Evolutionary conservation across 2,329 filamentous ascomycete species (phyloP), one percentile per base, ranked within the genome.

Genomic region (Penicillium brasilianum): DNA sequence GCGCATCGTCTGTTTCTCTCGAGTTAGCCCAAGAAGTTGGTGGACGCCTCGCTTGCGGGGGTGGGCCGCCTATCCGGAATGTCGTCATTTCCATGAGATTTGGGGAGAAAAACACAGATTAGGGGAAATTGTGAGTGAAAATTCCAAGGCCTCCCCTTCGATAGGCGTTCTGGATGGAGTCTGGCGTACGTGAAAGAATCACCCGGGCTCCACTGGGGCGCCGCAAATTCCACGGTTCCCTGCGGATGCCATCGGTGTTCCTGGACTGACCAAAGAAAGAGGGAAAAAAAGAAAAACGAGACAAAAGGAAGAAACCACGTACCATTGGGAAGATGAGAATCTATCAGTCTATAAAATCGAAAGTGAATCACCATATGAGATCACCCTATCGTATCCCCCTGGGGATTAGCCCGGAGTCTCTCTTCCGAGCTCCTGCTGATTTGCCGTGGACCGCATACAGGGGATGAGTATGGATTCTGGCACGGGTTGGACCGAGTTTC

Each of bases 241-340:
- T n/a, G 20, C 56, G 56, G 56, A 58, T 48, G 39, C 49, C 37
- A 51, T 48, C 49, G 56, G 56, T 37, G 56, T 53, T 58, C 49
- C 56, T 37, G 49, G 20, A 13, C 41, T 4, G 20, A 34, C 34
- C 13, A 53, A 10, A 53, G n/a, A 41, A 28, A 25, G 36, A 28
- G 14, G 20, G 16, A 28, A 53, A 16, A 28, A 41, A 37, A 28
- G 11, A 28, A 5, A 53, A 53, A 28, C 22, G n/a, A 7, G 9
- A 13, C 6, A 14, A n/a, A 10, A 7, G 8, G 9, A 9, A 30
- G 18, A 30, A 48, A 18, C 34, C 20, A 39, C 50, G 9, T 25
- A 53, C 50, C 50, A 50, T 50, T 13, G 30, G 4, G 28, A 50
- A n/a, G 34, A n/a, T 20, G 1, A 18, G 10, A 8, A 8, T 49